Evolutionary conservation across 371 early-diverging fungal genomes (phyloP), one percentile per base, ranked within the genome.

Genomic region (Mortierella sp.): DNA sequence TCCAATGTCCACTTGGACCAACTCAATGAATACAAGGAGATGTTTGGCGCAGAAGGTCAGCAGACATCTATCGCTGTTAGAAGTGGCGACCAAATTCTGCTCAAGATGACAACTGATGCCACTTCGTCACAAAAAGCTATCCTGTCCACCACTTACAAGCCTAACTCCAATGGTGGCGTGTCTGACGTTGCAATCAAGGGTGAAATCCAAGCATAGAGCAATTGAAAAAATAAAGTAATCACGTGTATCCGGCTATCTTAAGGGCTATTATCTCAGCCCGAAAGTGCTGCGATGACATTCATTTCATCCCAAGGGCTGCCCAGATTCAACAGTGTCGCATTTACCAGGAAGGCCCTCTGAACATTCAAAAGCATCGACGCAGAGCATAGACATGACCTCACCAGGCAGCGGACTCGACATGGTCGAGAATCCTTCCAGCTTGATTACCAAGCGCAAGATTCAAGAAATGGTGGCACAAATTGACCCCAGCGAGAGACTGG

Each of bases 381-480:
- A 43, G 2, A 28, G 20, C 35, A 63, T 32, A 49, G 37, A 58
- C 47, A 81, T 81, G 83, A 73, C 83, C 47, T 81, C 83, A 40
- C 83, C 83, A 63, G 66, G 73, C 59, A 72, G 75, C 49, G 80
- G 76, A 62, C 68, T 81, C 70, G 83, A 81, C 70, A 58, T 69
- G 66, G 66, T 52, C 20, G 76, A 76, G 60, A 76, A 72, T 64
- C 40, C 70, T 11, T 78, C 86, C 37, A 81, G 86, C 60, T 76
- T 95, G 37, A 86, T 95, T 62, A 88, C 92, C 18, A 96, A 95
- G 84, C 90, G 96, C 62, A 95, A 94, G 84, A 89, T 97, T 75
- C 93, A 94, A 73, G 96, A 96, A 73, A 86, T 97, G 37, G 94
- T 96, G 12, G 89, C 90, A 45, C 95, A 96, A 76, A 92, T 98